These are phyloP conservation scores for Blastocystis sp. DNA, from an alignment of 352 stramenopile species.

Conservation along the genomic window DNA sequence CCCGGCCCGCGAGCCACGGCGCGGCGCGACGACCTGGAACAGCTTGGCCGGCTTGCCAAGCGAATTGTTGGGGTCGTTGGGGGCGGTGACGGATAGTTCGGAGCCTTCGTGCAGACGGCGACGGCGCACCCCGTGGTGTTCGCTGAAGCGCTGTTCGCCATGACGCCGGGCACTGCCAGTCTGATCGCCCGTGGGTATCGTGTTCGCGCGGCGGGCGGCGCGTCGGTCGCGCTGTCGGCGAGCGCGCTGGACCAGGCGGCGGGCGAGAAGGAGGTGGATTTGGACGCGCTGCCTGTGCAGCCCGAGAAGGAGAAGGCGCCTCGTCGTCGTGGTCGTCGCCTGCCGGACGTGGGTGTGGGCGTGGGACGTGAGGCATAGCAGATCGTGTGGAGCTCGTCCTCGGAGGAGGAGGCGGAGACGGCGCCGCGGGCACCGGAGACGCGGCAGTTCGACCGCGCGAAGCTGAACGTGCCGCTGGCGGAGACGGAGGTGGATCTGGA, in stretches of 20 bases:
- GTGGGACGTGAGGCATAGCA: not conserved
- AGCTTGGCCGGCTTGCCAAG: not conserved
- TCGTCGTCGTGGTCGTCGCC: too few relatives aligned
- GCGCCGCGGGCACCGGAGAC: not conserved
- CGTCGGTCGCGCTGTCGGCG: too few relatives aligned
- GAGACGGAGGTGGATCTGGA: too few relatives aligned
- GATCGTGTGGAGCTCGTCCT: not conserved
- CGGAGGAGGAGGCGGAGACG: not conserved
- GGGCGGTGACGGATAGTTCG: not conserved
- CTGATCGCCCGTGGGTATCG: slow-evolving; percentile 28
- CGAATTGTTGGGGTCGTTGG: not conserved
- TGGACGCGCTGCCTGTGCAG: not conserved
- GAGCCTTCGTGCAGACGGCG: not conserved
- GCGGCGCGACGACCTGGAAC: not conserved
- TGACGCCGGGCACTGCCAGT: not conserved
- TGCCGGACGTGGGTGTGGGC: not conserved
- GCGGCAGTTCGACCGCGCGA: not conserved
- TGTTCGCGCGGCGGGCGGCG: too few relatives aligned
- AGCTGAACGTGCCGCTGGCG: not conserved
- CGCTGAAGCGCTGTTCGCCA: slow-evolving; percentile 6
- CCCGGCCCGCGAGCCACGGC: too few relatives aligned
- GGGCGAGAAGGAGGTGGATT: slow-evolving; percentile 8
- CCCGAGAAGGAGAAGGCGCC: not conserved
- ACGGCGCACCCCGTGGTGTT: not conserved
- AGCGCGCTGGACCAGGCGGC: too few relatives aligned